Base-by-base conservation (phyloP, 192 early-diverging fungal species). In the Tieghemiomyces parasiticus region DNA sequence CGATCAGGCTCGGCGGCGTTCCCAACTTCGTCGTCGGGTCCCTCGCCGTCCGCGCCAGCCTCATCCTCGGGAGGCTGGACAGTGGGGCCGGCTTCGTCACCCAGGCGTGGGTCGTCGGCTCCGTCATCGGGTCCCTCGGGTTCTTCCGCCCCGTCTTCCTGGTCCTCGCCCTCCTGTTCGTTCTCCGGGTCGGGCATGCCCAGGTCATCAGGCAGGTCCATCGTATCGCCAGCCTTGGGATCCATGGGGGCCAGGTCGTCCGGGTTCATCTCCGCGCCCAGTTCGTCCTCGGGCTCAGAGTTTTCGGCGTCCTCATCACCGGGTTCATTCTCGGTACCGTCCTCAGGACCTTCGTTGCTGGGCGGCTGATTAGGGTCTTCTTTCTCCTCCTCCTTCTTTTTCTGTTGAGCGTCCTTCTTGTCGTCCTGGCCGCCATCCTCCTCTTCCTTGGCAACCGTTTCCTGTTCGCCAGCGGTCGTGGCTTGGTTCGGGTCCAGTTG, bases 131-230 rank as follows among this genome's bases (percentile, higher is more conserved):
- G n/a, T n/a, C n/a, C n/a, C n/a, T n/a, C n/a, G n/a, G n/a, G n/a
- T n/a, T 65, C 68, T 26, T 78, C 69, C 54, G 71, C 71, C 25
- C 72, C 77, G 30, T 73, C 72, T 10, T 74, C 65, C 10, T 78
- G 61, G 20, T 78, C 81, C 33, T 73, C 67, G 14, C 62, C 69
- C 4, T 72, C 75, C 31, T 70, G 64, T 25, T 73, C 67, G 25
- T 78, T 68, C 13, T 72, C 74, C 25, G 75, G 75, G 29, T 71
- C 84, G 62, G 88, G 84, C 51, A 90, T 67, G 58, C 83, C 77
- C 71, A 91, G 56, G 46, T 90, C 80, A 34, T 92, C 88, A 12
- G 88, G 88, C 29, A 92, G 66, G 35, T 90, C 84, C 60, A 85
- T 63, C 30, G 80, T 84, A 47, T 89, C 84, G 4, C 86, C 85